These are phyloP conservation scores for Hysterangium stoloniferum DNA, from an alignment of 768 basidiomycete species.

Conservation along the genomic window DNA sequence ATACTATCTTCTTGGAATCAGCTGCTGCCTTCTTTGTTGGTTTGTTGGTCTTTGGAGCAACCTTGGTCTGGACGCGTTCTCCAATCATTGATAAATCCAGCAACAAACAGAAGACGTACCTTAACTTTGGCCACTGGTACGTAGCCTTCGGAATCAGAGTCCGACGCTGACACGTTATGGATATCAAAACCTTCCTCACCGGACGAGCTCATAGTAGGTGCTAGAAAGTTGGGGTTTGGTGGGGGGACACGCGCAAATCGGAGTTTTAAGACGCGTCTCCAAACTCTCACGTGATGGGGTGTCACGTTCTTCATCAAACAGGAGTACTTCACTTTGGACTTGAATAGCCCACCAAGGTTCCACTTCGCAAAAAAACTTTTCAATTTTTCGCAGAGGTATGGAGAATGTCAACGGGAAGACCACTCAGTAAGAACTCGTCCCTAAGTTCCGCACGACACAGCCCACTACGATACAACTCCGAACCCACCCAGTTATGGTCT, in stretches of 20 bases:
- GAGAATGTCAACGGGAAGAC: too few relatives aligned
- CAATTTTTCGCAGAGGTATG: too few relatives aligned
- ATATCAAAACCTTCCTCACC: conserved; percentile 64
- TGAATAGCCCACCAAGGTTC: too few relatives aligned
- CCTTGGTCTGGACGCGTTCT: conserved; percentile 26
- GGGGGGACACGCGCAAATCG: conserved; percentile 2
- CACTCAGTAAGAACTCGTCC: too few relatives aligned
- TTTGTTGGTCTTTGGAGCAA: conserved; percentile 39
- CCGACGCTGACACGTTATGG: conserved; percentile 39
- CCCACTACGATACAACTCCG: too few relatives aligned
- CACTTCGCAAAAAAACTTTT: too few relatives aligned
- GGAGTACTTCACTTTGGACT: too few relatives aligned
- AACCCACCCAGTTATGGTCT: too few relatives aligned
- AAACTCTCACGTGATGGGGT: conserved; percentile 5
- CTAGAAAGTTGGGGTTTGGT: neutral
- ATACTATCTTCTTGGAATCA: conserved; percentile 16
- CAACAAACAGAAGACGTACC: conserved; percentile 13
- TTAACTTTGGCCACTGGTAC: conserved; percentile 38
- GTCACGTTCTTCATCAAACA: neutral
- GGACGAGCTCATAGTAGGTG: conserved; percentile 56
- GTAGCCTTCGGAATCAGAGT: conserved; percentile 61
- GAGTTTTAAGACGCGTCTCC: conserved; percentile 3
- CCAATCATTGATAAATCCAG: neutral
- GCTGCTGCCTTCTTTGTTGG: conserved; percentile 20
- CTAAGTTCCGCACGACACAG: too few relatives aligned